Base-by-base conservation (phyloP, 768 basidiomycete genomes). In the Naganishia vishniacii region DNA sequence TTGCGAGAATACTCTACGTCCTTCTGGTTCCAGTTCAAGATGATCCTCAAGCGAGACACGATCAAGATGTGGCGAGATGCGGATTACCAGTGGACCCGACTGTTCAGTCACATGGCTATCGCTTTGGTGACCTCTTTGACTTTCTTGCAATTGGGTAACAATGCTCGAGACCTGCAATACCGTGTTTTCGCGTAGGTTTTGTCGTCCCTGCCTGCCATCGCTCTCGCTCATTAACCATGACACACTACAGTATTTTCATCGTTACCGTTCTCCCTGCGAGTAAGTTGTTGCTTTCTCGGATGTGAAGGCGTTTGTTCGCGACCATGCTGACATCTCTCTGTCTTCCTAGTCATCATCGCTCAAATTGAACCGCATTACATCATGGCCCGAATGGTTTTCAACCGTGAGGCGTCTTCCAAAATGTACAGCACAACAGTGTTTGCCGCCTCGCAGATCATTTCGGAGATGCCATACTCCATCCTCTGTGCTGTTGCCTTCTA, bases 381-480 rank as follows among this genome's bases (percentile, higher is more conserved):
- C 71, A 77, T 84, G 73, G 86, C 86, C 65, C 79, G 89, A 75
- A 78, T 74, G 71, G 75, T 72, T 26, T 78, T 78, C 67, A 73
- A 70, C 66, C 74, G 80, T 53, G 89, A 91, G 78, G 82, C 88
- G 0, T 88, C 86, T 1, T 88, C 87, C 78, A 84, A 87, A 65
- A 91, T 92, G 71, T 92, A 92, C 77, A 88, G 86, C 0, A 86
- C 88, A 0, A 85, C 85, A 63, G 88, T 90, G 23, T 93, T 93
- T 73, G 87, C 89, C 31, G 82, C 89, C 34, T 84, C 86, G 2
- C 91, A 92, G 72, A 80, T 92, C 26, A 73, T 88, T 15, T 86
- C 89, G 45, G 90, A 94, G 76, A 82, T 88, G 61, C 91, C 89
- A 0, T 88, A 86, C 75, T 62, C 73, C 16, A 72, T 87, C 32